These are phyloP conservation scores for Begonia fuchsioides DNA, from an alignment of 306 rosid species.

Conservation along the genomic window DNA sequence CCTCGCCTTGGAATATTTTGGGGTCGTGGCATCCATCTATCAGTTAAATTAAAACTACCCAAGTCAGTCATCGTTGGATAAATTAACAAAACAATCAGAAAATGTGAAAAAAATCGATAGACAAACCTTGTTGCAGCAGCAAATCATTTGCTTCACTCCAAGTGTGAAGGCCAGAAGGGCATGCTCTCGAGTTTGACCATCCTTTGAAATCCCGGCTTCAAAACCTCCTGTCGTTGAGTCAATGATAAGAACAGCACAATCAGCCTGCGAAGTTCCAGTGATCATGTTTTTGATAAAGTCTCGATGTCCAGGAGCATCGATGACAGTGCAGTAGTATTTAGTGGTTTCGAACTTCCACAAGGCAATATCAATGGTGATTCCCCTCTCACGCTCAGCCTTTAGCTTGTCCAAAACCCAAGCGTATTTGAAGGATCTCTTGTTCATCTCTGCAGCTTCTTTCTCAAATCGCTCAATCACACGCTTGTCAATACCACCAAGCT, in stretches of 20 bases:
- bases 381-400: not conserved
- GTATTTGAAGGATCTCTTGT: not conserved
- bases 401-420: not conserved
- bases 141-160: conserved; percentile 77
- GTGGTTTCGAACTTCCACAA: not conserved
- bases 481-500: conserved; percentile 26
- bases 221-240: conserved; percentile 84
- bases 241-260: conserved; percentile 67
- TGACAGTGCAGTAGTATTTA: conserved; percentile 26
- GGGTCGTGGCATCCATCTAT: conserved; percentile 80
- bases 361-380: not conserved
- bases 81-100: not conserved
- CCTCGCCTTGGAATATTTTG: conserved; percentile 67
- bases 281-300: conserved; percentile 56
- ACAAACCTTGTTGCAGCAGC: conserved; percentile 68
- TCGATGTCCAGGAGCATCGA: conserved; percentile 43
- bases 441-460: conserved; percentile 1
- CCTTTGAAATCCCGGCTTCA: conserved; percentile 82
- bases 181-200: conserved; percentile 82
- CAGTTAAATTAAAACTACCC: not conserved
- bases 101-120: not conserved
- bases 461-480: conserved; percentile 40
- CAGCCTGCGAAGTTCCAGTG: conserved; percentile 14
- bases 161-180: conserved; percentile 81
- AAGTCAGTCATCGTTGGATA: not conserved